Evolutionary conservation across 345 rosid genomes (phyloP), one percentile per base, ranked within the genome.

Genomic region (Barbarea vulgaris): DNA sequence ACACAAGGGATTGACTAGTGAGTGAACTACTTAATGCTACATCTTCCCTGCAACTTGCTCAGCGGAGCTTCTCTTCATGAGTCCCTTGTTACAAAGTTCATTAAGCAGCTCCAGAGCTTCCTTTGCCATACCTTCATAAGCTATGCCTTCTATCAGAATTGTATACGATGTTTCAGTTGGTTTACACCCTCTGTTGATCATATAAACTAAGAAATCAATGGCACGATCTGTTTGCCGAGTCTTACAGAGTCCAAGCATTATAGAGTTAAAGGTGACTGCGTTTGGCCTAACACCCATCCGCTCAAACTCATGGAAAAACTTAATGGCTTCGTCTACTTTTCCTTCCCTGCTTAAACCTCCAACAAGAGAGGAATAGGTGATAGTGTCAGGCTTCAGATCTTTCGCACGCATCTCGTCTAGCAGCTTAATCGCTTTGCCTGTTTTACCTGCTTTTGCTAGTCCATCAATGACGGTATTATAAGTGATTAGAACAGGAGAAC

Each of bases 381-480:
- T 82, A 17, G 82, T 81, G 75, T 93, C 94, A 13, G 98, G 97
- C 79, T 82, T 86, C 27, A 91, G 81, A 75, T 89, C 90, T 76
- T 87, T 89, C 11, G 81, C 77, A 0, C 86, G 84, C 98, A 94
- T 91, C 85, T 91, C 95, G 6, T 86, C 75, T 18, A 89, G 80
- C 34, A 94, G 86, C 55, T 81, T 74, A 22, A 85, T 78, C 4
- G 97, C 98, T 61, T 83, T 81, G 19, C 85, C 87, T 25, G 98
- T 91, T 71, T 87, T 88, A 69, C 98, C 95, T 27, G 81, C 87
- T 83, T 86, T 94, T 1, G 93, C 81, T 47, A 94, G 87, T 58
- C 98, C 93, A 24, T 86, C 91, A 48, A 94, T 91, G 56, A 94
- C 91, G 0, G 95, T 91, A 71, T 91, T 94, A 73, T 94, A 94